phyloP scores from a whole-genome alignment of 2,329 filamentous ascomycete genomes.

The Botrytis elliptica region DNA sequence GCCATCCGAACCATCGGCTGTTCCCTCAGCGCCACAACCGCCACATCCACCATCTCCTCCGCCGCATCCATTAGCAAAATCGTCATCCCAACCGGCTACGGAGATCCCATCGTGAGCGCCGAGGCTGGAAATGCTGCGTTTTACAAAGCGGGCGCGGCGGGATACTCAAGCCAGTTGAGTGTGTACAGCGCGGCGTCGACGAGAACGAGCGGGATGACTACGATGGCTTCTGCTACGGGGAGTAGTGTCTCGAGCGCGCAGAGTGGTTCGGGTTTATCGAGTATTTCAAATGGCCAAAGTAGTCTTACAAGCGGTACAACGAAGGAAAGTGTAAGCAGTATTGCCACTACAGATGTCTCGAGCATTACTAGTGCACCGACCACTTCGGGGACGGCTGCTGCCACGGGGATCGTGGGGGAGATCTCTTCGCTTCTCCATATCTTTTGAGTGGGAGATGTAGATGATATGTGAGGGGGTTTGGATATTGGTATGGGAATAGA shows the following conservation, averaged over 20 bases:
- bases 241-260: background rate
- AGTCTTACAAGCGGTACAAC: background rate
- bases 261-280: background rate
- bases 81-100: slow-evolving; percentile 1
- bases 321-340: no score
- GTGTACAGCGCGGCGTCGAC: background rate
- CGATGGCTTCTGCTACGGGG: background rate
- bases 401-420: background rate
- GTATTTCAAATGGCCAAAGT: no score
- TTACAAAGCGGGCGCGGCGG: background rate
- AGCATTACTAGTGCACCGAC: background rate
- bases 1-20: background rate
- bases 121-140: background rate
- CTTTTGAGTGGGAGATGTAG: background rate
- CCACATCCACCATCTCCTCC: slow-evolving; percentile 2
- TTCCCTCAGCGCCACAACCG: slow-evolving; percentile 6
- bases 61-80: slow-evolving; percentile 14
- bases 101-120: slow-evolving; percentile 1
- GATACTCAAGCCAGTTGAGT: background rate
- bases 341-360: background rate
- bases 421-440: background rate
- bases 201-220: slow-evolving; percentile 4
- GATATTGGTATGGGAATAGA: background rate
- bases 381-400: background rate
- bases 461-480: background rate